Evolutionary conservation across 495 filamentous ascomycete species (phyloP).

Genomic region (Aspergillus ostianus): DNA sequence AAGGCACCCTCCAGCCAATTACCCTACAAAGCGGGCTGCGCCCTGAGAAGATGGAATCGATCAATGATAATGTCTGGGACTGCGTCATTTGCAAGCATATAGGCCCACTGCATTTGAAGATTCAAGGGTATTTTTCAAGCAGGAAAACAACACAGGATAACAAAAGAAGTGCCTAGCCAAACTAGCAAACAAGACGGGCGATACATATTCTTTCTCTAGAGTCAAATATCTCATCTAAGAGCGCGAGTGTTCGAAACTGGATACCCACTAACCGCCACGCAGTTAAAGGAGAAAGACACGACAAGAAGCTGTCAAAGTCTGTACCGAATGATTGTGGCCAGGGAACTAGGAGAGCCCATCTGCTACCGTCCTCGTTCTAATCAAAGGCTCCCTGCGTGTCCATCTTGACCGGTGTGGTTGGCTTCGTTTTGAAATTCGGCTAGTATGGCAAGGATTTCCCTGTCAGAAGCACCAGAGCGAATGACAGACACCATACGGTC

Average conservation of each 20-base stretch:
- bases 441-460: conserved; percentile 29
- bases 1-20: background rate
- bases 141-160: background rate
- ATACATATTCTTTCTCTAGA: background rate
- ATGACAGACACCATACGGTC: conserved; percentile 29
- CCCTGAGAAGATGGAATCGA: background rate
- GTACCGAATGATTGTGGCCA: background rate
- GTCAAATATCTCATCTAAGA: background rate
- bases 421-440: conserved; percentile 12
- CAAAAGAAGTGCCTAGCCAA: background rate
- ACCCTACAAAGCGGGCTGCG: background rate
- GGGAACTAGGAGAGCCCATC: background rate
- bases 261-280: background rate
- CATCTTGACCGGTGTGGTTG: background rate
- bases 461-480: conserved; percentile 34
- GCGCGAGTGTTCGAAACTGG: background rate
- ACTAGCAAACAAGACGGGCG: background rate
- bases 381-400: background rate
- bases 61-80: background rate
- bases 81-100: background rate
- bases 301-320: background rate
- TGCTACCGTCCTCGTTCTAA: background rate
- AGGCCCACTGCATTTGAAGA: background rate
- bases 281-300: background rate
- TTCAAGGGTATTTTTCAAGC: background rate